Percentiles rank a stretch among this genome's conserved stretches.
phyloP scores from a whole-genome alignment of 1,284 basidiomycete species.

The Sporisorium reilianum region DNA sequence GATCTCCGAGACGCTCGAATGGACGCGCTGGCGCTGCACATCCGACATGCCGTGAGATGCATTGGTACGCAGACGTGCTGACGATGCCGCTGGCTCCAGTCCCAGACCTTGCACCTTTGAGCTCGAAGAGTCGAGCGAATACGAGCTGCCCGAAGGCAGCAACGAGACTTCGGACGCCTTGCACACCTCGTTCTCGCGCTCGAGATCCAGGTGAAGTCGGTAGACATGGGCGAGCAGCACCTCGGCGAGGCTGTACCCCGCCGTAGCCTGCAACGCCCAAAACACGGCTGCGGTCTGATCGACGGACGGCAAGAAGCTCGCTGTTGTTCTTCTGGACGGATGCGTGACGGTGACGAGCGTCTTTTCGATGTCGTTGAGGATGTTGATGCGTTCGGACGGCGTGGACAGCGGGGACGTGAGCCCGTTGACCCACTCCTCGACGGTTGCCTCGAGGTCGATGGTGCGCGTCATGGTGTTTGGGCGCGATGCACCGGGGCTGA shows the following conservation, averaged over 20 bases:
- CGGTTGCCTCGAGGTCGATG: slow-evolving; percentile 23
- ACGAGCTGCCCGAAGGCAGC: background rate
- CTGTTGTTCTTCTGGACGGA: background rate
- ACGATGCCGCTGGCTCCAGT: background rate
- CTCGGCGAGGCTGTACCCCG: slow-evolving; percentile 41
- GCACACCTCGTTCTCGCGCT: slow-evolving; percentile 22
- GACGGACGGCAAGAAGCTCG: slow-evolving; percentile 7
- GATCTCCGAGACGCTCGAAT: slow-evolving; percentile 23
- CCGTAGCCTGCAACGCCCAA: slow-evolving; percentile 35
- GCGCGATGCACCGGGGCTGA: slow-evolving; percentile 24
- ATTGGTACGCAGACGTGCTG: background rate
- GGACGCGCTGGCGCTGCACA: slow-evolving; percentile 22
- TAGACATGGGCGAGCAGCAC: slow-evolving; percentile 34
- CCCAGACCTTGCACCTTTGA: background rate
- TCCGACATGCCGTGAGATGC: slow-evolving; percentile 12
- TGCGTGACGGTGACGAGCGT: slow-evolving; percentile 27
- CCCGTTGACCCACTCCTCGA: slow-evolving; percentile 36
- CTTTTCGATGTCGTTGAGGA: slow-evolving; percentile 44
- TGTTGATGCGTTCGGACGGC: slow-evolving; percentile 23
- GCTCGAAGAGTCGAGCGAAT: background rate
- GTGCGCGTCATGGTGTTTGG: slow-evolving; percentile 32
- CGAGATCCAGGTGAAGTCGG: slow-evolving; percentile 36
- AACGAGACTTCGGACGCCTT: background rate
- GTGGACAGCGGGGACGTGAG: slow-evolving; percentile 44
- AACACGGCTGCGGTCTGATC: slow-evolving; percentile 26